phyloP scores from a whole-genome alignment of 805 yeast species.

The Metschnikowia drakensbergensis region DNA sequence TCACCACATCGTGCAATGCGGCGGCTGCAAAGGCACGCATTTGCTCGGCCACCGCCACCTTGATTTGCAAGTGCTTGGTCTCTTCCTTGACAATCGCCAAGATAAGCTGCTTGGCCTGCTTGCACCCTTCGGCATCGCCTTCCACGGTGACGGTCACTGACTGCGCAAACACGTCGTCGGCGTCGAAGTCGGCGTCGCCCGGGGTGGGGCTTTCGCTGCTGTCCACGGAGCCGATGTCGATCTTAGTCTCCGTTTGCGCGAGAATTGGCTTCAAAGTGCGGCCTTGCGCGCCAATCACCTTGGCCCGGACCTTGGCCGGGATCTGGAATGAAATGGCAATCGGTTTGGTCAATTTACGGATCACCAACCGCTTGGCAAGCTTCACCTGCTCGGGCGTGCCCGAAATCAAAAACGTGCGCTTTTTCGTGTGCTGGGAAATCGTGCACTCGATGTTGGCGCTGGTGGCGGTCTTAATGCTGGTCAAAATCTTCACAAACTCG shows the following conservation, averaged over 20 bases:
- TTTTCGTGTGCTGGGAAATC: constrained; percentile 66
- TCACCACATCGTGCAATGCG: constrained; percentile 25
- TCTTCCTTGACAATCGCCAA: constrained; percentile 70
- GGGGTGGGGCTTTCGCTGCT: constrained; percentile 15
- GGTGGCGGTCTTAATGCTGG: constrained; percentile 55
- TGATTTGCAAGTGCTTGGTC: constrained; percentile 54
- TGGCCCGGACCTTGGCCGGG: constrained; percentile 74
- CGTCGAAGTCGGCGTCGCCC: constrained; percentile 40
- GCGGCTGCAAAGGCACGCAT: constrained; percentile 28
- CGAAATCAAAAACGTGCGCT: constrained; percentile 77
- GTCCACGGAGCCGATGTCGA: constrained; percentile 56
- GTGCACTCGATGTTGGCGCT: constrained; percentile 79
- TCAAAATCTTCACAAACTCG: constrained; percentile 66
- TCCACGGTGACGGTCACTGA: constrained; percentile 61
- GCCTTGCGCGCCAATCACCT: constrained; percentile 86
- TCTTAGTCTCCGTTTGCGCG: constrained; percentile 59
- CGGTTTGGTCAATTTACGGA: constrained; percentile 75
- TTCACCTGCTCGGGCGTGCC: constrained; percentile 68
- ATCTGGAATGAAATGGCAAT: constrained; percentile 55
- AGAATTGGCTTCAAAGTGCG: constrained; percentile 74
- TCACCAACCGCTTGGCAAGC: constrained; percentile 69
- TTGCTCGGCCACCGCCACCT: constrained; percentile 41
- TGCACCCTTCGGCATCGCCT: constrained; percentile 84
- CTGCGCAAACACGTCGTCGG: constrained; percentile 58
- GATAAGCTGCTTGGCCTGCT: constrained; percentile 66